Evolutionary conservation across 2,329 filamentous ascomycete genomes (phyloP).

Genomic region (Fusarium mundagurra): DNA sequence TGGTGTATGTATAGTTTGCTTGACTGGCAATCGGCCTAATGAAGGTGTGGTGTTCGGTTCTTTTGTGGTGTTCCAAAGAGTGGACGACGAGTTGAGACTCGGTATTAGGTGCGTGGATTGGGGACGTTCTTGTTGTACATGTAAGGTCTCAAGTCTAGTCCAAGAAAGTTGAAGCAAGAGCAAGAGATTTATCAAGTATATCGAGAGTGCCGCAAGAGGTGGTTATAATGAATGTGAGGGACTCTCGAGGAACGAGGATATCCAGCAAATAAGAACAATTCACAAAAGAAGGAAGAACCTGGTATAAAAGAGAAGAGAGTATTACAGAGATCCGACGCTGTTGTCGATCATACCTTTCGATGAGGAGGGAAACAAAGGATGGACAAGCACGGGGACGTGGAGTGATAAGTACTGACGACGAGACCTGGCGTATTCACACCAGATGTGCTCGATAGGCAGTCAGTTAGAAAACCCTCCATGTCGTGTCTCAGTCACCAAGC

Average conservation of each 20-base stretch:
- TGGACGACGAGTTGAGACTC: conserved; percentile 55
- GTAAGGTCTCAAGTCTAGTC: conserved; percentile 39
- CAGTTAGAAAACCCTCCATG: conserved; percentile 49
- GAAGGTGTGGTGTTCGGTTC: conserved; percentile 42
- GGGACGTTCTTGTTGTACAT: conserved; percentile 45
- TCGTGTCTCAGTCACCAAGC: conserved; percentile 61
- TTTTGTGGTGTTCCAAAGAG: conserved; percentile 47
- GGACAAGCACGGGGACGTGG: conserved; percentile 55
- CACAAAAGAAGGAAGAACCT: conserved; percentile 62
- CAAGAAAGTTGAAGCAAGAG: conserved; percentile 23
- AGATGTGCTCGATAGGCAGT: conserved; percentile 43
- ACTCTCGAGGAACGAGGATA: conserved; percentile 49
- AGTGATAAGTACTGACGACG: conserved; percentile 59
- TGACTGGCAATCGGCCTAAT: conserved; percentile 38
- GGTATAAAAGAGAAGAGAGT: conserved; percentile 57
- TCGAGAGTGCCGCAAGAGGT: conserved; percentile 37
- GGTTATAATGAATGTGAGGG: conserved; percentile 55
- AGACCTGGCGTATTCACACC: conserved; percentile 47
- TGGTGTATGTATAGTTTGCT: conserved; percentile 42
- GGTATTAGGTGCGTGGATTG: conserved; percentile 43
- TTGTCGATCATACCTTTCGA: conserved; percentile 59
- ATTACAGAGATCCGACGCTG: conserved; percentile 58
- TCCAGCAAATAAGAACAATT: conserved; percentile 56
- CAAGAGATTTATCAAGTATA: conserved; percentile 34
- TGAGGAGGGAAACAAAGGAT: conserved; percentile 47